Conservation (phyloP, 192 early-diverging fungal genomes). For the Chytriomyces hyalinus region DNA sequence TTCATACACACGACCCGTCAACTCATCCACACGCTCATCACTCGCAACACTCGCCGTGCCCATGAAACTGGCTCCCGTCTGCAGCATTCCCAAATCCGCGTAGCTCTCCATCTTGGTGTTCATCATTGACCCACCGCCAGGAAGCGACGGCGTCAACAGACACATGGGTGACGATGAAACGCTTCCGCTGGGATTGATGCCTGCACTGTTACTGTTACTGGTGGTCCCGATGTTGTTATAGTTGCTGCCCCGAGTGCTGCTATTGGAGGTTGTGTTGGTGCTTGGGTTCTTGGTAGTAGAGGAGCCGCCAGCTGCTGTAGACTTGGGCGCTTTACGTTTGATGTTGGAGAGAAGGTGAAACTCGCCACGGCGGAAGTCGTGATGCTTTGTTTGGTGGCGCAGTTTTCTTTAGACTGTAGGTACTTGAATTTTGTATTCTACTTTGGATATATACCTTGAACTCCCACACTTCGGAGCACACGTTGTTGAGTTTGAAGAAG, state of each 20-base stretch:
- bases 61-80: background rate
- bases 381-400: conserved; percentile 23
- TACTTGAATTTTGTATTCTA: conserved; percentile 1
- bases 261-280: conserved; percentile 3
- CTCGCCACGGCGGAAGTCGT: conserved; percentile 47
- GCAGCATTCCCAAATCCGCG: conserved; percentile 7
- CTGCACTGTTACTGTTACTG: background rate
- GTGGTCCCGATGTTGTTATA: background rate
- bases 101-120: conserved; percentile 20
- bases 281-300: background rate
- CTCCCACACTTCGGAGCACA: conserved; percentile 48
- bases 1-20: conserved; percentile 29
- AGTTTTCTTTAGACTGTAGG: background rate
- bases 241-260: conserved; percentile 19
- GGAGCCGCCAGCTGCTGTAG: background rate
- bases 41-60: background rate
- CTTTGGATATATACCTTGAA: conserved; percentile 36
- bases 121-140: background rate
- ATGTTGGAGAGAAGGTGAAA: conserved; percentile 41
- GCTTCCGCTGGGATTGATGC: background rate
- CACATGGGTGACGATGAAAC: conserved; percentile 13
- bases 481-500: conserved; percentile 38
- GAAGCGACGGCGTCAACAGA: conserved; percentile 2
- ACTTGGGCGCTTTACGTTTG: conserved; percentile 49
- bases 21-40: conserved; percentile 29